Evolutionary conservation across 805 yeast species (phyloP), one percentile per base, ranked within the genome.

Genomic region (Torulaspora franciscae): DNA sequence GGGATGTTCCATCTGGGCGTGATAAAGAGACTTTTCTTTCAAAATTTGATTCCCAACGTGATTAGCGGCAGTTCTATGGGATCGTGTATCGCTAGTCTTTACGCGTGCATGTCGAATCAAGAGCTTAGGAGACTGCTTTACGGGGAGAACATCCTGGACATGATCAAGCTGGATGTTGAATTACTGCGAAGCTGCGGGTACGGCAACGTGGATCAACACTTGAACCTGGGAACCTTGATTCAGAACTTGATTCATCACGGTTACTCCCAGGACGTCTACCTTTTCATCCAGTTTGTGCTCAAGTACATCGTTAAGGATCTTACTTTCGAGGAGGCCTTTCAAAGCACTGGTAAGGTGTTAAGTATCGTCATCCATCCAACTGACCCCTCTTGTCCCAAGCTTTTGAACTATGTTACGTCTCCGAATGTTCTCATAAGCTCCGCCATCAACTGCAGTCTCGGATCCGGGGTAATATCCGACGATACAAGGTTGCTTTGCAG

Each of bases 1-100:
- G 98, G 99, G 0, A 69, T 93, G 49, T 90, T 95, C 57, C 99
- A 93, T 64, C 61, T 93, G 28, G 99, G 99, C 1, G 96, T 90
- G 1, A 85, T 91, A 7, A 83, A 84, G 50, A 91, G 93, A 0
- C 70, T 93, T n/a, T 77, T 83, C 48, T 75, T 76, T 51, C 80
- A 83, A 50, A 83, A 85, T 1, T 67, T 90, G 30, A 69, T 93
- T 41, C 99, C 99, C 0, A 69, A 84, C 33, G 85, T 93, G 2
- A 79, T 91, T 17, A 85, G 91, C 6, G 99, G 99, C 0, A 84
- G 90, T 46, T 93, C 96, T 0, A 85, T 88, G 48, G 99, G 99
- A 1, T 95, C 98, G 0, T 83, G 90, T 1, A 89, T 90, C 14
- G 98, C 96, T 0, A 80, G 95, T 0, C 69, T 88, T 29, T 85